A percentile compares a stretch with the other conserved stretches of the same genome.
Conservation (phyloP, 108 stramenopile species). For the Bacterosira constricta region DNA sequence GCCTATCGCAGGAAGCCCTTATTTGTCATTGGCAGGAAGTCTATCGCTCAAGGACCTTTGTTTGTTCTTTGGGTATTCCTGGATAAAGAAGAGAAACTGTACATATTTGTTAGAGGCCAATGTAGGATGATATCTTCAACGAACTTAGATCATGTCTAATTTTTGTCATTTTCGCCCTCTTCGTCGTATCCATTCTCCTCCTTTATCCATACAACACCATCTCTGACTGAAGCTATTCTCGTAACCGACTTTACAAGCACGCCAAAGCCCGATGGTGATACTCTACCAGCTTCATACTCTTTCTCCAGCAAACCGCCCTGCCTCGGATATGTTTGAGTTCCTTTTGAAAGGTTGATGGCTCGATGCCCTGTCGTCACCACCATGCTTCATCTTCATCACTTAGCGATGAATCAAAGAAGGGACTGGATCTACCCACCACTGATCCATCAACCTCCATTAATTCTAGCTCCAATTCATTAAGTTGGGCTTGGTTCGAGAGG, state of each 20-base stretch:
- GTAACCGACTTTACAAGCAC: constrained; percentile 71
- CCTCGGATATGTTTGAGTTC: constrained; percentile 53
- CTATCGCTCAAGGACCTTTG: too few relatives aligned
- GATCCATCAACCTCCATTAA: constrained; percentile 40
- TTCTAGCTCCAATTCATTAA: constrained; percentile 51
- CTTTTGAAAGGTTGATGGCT: constrained; percentile 16
- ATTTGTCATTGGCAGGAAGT: too few relatives aligned
- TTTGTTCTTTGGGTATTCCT: too few relatives aligned
- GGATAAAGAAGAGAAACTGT: too few relatives aligned
- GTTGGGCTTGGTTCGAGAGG: too few relatives aligned
- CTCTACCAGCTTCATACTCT: constrained; percentile 76
- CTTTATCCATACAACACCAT: constrained; percentile 67
- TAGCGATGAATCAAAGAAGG: constrained; percentile 32
- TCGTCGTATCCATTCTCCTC: constrained; percentile 77
- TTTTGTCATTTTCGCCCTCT: too few relatives aligned
- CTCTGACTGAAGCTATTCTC: constrained; percentile 65
- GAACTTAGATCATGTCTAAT: too few relatives aligned
- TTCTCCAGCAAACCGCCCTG: constrained; percentile 86
- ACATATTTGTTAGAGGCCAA: too few relatives aligned
- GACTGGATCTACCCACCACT: constrained; percentile 38
- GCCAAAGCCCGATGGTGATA: constrained; percentile 73
- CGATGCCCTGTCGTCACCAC: constrained; percentile 40
- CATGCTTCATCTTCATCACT: constrained; percentile 49
- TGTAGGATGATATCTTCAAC: too few relatives aligned
- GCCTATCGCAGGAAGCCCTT: too few relatives aligned